Evolutionary conservation across 208 protist genomes (phyloP), one percentile per base, ranked within the genome.

Genomic region (Trypanosoma rangeli): DNA sequence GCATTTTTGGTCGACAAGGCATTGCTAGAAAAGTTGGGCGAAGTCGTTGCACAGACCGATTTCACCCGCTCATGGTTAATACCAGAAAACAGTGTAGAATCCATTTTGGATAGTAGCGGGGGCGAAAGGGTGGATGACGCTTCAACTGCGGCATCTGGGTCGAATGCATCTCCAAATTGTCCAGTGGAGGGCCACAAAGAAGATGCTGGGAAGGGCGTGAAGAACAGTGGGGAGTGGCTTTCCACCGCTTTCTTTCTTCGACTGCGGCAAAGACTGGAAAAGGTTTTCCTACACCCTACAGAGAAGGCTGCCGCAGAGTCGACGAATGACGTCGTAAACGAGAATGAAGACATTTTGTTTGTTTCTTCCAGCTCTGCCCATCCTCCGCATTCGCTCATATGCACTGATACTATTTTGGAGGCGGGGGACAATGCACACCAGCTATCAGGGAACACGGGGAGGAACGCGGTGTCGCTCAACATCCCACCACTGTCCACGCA

Each of bases 1-100:
- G 70, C 70, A 15, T 28, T 75, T 64, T 35, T 75, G 10, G 48
- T 75, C 7, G 63, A 75, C 42, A 20, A 37, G n/a, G 46, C 15
- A 0, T 56, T 75, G 70, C 31, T 75, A 18, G 20, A 67, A 16
- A 56, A 64, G 56, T 10, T 75, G 22, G 28, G 24, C 9, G 39
- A 29, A 33, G 28, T 70, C 48, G 52, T n/a, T 50, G 29, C 12
- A n/a, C n/a, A 0, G 29, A 24, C 22, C 1, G 28, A 3, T 28
- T 55, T 31, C n/a, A 16, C 8, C 24, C 3, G 1, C n/a, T 55
- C 50, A 31, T 18, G 8, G n/a, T 24, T 10, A 10, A 15, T 55
- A 9, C 12, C 20, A 29, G 50, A 55, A 9, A 1, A 22, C n/a
- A 24, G 8, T 9, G 9, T 29, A 26, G 50, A 55, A 1, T 3